phyloP scores from a whole-genome alignment of 2,329 filamentous ascomycete genomes.

The Sordariomycetes sp. region DNA sequence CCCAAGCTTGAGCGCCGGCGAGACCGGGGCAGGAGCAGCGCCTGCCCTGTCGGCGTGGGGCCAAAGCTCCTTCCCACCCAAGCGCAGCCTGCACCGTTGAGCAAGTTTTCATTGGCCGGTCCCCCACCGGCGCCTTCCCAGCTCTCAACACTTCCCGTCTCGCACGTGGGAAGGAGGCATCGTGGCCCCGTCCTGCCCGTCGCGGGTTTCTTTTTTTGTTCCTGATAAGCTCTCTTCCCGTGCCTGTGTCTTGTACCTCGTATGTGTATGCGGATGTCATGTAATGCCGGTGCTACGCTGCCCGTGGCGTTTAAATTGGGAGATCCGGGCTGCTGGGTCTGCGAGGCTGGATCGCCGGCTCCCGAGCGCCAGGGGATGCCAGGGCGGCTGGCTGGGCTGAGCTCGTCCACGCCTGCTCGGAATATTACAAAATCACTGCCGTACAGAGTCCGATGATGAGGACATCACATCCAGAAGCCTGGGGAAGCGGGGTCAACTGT shows the following conservation, averaged over 20 bases:
- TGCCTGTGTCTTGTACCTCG: not conserved
- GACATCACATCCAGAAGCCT: too few species aligned
- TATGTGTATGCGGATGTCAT: not conserved
- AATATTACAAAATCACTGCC: too few species aligned
- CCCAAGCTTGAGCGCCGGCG: too few species aligned
- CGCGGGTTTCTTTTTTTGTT: not conserved
- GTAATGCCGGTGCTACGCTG: not conserved
- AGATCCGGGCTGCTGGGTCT: not conserved
- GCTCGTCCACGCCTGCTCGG: too few species aligned
- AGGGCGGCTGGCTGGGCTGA: too few species aligned
- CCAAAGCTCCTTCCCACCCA: not conserved
- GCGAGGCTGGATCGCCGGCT: not conserved
- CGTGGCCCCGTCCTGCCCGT: not conserved
- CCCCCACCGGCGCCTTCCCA: not conserved
- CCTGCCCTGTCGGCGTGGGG: not conserved
- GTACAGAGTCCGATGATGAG: too few species aligned
- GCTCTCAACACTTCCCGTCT: not conserved
- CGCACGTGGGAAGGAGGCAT: not conserved
- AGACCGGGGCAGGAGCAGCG: too few species aligned
- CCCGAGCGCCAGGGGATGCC: not conserved
- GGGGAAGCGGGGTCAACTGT: too few species aligned
- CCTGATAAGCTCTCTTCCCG: not conserved
- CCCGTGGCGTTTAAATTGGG: not conserved
- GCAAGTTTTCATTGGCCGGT: slow-evolving; percentile 35
- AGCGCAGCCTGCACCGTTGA: slow-evolving; percentile 14